phyloP scores from a whole-genome alignment of 805 yeast species.

The Schizosaccharomyces japonicus region DNA sequence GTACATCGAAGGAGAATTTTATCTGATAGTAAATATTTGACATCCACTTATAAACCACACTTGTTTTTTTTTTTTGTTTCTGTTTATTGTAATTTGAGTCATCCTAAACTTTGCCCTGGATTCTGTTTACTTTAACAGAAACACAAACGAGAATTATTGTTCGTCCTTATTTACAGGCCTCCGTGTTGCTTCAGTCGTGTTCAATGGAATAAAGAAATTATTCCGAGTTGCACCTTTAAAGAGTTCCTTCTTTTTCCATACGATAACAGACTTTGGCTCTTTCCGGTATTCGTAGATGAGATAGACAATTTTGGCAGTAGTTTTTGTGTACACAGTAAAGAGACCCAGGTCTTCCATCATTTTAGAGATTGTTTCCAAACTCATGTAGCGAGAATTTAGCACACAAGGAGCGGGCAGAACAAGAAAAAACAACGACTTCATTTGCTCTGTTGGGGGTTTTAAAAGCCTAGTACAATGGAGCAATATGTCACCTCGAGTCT shows the following conservation, averaged over 20 bases:
- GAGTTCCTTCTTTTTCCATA: neutral
- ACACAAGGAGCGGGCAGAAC: conserved; percentile 81
- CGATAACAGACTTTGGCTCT: conserved; percentile 10
- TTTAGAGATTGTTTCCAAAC: conserved; percentile 19
- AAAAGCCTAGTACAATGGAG: conserved; percentile 33
- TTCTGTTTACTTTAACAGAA: no score
- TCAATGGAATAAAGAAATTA: neutral
- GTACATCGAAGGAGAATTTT: no score
- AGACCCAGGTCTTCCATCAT: conserved; percentile 43
- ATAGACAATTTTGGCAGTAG: neutral
- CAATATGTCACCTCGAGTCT: conserved; percentile 58
- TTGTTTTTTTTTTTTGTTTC: no score
- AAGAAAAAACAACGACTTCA: conserved; percentile 31
- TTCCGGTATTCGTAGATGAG: neutral
- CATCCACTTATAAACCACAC: no score
- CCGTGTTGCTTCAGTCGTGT: no score
- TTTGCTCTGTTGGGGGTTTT: conserved; percentile 12
- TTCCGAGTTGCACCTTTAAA: neutral
- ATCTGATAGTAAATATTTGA: no score
- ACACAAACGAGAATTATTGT: no score
- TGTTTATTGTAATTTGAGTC: no score
- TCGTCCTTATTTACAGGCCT: no score
- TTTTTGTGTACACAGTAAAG: neutral
- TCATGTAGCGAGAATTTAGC: conserved; percentile 56
- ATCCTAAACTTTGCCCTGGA: no score